These are phyloP conservation scores for Dictyostelium brefeldianum DNA, from an alignment of 78 protist genomes.

Conservation along the genomic window DNA sequence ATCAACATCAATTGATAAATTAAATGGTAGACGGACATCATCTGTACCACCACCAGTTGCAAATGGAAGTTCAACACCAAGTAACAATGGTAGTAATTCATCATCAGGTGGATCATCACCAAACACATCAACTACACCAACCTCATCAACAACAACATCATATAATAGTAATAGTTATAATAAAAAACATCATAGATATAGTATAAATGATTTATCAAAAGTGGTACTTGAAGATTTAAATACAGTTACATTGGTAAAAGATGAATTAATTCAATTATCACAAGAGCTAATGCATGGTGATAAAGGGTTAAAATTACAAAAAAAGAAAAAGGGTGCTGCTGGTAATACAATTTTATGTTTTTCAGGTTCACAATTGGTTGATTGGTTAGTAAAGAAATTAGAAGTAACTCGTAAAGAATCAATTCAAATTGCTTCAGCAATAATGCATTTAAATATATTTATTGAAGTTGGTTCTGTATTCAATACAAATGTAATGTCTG, in stretches of 20 bases:
- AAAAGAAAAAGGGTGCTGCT: constrained; percentile 47
- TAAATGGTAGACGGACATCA: not conserved
- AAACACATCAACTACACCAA: not conserved
- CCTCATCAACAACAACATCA: not conserved
- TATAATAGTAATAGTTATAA: constrained; percentile 25
- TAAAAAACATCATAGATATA: constrained; percentile 24
- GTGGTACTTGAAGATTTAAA: constrained; percentile 15
- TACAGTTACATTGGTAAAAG: not conserved
- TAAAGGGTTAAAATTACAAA: constrained; percentile 61
- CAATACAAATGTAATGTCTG: not conserved
- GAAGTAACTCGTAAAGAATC: constrained; percentile 37
- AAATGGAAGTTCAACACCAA: not conserved
- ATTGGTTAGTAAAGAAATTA: constrained; percentile 53
- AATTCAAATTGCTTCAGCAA: not conserved
- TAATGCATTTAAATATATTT: constrained; percentile 68
- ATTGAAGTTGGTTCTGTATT: constrained; percentile 31
- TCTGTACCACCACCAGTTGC: constrained; percentile 18
- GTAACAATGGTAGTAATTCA: not conserved
- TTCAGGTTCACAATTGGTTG: constrained; percentile 61
- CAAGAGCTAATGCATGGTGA: constrained; percentile 68
- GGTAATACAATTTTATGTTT: constrained; percentile 37
- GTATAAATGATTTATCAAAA: constrained; percentile 24
- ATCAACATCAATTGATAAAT: not conserved
- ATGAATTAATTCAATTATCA: constrained; percentile 45
- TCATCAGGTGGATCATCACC: not conserved